These are phyloP conservation scores for Polychytrium aggregatum DNA, from an alignment of 192 early-diverging fungal genomes.

Conservation along the genomic window DNA sequence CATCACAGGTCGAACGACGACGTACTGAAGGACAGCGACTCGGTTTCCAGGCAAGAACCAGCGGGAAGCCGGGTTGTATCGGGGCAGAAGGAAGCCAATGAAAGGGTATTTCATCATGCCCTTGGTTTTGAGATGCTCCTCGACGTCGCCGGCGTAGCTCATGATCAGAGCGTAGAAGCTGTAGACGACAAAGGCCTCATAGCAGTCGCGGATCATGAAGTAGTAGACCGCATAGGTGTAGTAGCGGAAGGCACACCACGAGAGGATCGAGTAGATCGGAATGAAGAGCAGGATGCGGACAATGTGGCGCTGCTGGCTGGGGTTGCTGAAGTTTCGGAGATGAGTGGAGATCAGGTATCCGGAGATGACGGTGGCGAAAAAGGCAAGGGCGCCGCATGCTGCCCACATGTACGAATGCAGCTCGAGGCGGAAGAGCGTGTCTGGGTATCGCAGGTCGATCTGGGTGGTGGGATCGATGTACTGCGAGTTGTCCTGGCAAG, in stretches of 20 bases:
- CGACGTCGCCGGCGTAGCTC: slow-evolving; percentile 45
- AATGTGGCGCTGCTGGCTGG: slow-evolving; percentile 59
- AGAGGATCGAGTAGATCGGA: slow-evolving; percentile 61
- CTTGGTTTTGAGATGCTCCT: slow-evolving; percentile 23
- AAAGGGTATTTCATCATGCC: slow-evolving; percentile 20
- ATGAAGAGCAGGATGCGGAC: slow-evolving; percentile 55
- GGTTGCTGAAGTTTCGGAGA: too few relatives aligned
- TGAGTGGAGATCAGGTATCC: too few relatives aligned
- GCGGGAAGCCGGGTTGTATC: slow-evolving; percentile 45
- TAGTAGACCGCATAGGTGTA: slow-evolving; percentile 57
- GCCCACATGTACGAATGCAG: too few relatives aligned
- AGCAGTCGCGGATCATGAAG: slow-evolving; percentile 57
- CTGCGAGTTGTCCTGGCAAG: too few relatives aligned
- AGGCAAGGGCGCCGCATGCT: too few relatives aligned
- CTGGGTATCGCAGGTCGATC: too few relatives aligned
- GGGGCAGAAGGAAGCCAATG: slow-evolving; percentile 44
- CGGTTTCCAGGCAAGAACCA: slow-evolving; percentile 47
- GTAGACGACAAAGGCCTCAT: slow-evolving; percentile 65
- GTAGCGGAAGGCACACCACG: slow-evolving; percentile 58
- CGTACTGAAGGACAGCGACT: slow-evolving; percentile 59
- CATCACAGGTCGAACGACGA: slow-evolving; percentile 44
- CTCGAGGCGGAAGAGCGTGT: too few relatives aligned
- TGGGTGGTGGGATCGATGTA: too few relatives aligned
- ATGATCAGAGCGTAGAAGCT: slow-evolving; percentile 63
- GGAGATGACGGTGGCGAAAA: too few relatives aligned